Evolutionary conservation across 2,329 filamentous ascomycete species (phyloP), one percentile per base, ranked within the genome.

Genomic region (Colletotrichum lentis): DNA sequence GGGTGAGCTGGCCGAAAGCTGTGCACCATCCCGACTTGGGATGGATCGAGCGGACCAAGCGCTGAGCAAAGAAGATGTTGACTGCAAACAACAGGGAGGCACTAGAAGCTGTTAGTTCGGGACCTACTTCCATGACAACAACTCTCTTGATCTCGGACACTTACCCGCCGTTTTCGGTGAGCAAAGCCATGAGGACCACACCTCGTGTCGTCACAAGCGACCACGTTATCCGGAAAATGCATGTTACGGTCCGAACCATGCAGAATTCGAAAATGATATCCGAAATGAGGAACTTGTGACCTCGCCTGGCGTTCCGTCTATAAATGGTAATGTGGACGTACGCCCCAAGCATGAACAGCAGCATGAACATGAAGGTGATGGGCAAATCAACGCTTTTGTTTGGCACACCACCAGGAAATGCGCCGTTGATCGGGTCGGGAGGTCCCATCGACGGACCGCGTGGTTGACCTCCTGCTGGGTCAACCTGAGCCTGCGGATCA

Each of bases 51-150:
- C 80, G 78, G 3, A 80, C 69, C 31, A 81, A 73, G 49, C 80
- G 78, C 67, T 80, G 79, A 2, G 77, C 75, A 62, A 81, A 78
- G 67, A 81, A 74, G 20, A 81, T 73, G 70, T 81, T 80, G 67
- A 79, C 71, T 37, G 78, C 70, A 55, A 79, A 80, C 20, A 79
- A 39, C 14, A 79, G 62, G 6, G 77, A 72, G 11, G 77, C 76
- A 24, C 80, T 76, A 12, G 5, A 11, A 7, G 14, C 10, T 58
- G 27, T 22, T n/a, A 53, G 31, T 4, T 18, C n/a, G n/a, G n/a
- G 4, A 20, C 44, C n/a, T 22, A 47, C 14, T 41, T 31, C n/a
- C 20, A 14, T 10, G 14, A 20, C 5, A 3, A 43, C 20, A 12
- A 16, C 16, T 43, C 3, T 10, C 8, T 10, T 6, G 18, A 5